Base-by-base conservation (phyloP, 495 filamentous ascomycete genomes). In the Geoglossum glabrum region DNA sequence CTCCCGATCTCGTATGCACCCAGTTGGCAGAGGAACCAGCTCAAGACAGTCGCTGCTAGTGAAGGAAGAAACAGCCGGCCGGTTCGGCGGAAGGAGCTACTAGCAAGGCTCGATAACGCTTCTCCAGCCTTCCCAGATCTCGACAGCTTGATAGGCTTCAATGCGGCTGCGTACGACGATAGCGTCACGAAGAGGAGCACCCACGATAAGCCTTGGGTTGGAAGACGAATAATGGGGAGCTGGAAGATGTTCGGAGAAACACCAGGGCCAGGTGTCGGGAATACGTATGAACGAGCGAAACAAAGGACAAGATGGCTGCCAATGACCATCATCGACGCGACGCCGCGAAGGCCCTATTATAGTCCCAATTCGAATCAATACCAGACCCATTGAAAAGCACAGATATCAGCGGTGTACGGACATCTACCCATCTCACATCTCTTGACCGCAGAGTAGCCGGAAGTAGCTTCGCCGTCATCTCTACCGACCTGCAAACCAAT, bases 11-110 rank as follows among this genome's bases (percentile, higher is more conserved):
- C 59, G 40, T 65, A 65, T 3, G 62, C 64, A 3, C 65, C 65
- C 11, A 66, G 36, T 43, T 67, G 65, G 52, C 64, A 66, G n/a
- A 64, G 60, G 50, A 67, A 64, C 64, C 65, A 67, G 46, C 62
- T 65, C 5, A 66, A 5, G 7, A 64, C 47, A 1, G 65, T 67
- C 3, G 64, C 64, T 19, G 65, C 59, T 17, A 61, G 45, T 5
- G 64, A 62, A 2, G 65, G 65, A 45, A 67, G 57, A 38, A 67
- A 58, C 15, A 67, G 60, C 54, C 65, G 59, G 25, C 63, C 64
- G 23, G 57, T 59, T 28, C 65, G 56, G 23, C 62, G 59, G 57
- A 67, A 67, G 13, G 64, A 62, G 62, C 62, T 64, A 38, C 58
- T 36, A 11, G 65, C 64, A 9, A 67, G 62, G 46, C 65, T 65